Percentiles rank a stretch among this genome's conserved stretches.
Evolutionary conservation across 441 rosid species (phyloP).

Genomic region (Jatropha podagrica): DNA sequence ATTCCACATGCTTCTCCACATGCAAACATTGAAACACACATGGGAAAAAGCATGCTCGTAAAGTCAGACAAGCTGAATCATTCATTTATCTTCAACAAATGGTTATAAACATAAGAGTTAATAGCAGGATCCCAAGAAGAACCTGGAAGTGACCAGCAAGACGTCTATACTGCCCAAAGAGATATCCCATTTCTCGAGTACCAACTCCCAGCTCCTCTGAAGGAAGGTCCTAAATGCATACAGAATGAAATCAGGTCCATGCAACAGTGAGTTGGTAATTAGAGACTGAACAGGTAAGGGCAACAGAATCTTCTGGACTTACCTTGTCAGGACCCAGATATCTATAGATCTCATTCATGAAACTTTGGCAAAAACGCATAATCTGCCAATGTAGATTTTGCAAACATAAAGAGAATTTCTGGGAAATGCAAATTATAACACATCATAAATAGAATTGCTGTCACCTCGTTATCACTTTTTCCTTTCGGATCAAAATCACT

Average conservation of each 20-base stretch:
- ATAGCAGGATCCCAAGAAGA: conserved; percentile 20
- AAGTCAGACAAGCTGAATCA: conserved; percentile 3
- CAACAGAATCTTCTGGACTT: conserved; percentile 19
- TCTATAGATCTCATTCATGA: conserved; percentile 91
- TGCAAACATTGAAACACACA: not conserved
- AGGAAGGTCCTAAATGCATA: conserved; percentile 75
- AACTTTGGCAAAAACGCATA: conserved; percentile 99
- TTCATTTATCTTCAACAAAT: not conserved
- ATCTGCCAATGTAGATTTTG: conserved; percentile 56
- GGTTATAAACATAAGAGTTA: not conserved
- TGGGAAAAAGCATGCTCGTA: not conserved
- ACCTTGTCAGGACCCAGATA: conserved; percentile 96
- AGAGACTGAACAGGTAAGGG: conserved; percentile 12
- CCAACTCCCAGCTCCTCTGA: conserved; percentile 99
- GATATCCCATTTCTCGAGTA: conserved; percentile 97
- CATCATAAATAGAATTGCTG: conserved; percentile 21
- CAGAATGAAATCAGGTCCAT: conserved; percentile 21
- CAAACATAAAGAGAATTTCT: conserved; percentile 32
- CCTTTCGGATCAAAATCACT: conserved; percentile 99
- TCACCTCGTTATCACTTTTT: conserved; percentile 95
- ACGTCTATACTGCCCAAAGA: conserved; percentile 95
- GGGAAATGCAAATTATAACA: conserved; percentile 10
- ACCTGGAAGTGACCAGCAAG: conserved; percentile 99
- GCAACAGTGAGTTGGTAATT: conserved; percentile 9
- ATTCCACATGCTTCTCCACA: not conserved